Percentiles rank a stretch among this genome's conserved stretches.
These are phyloP conservation scores for Silene latifolia DNA, from an alignment of 148 eudicot species.

Conservation along the genomic window DNA sequence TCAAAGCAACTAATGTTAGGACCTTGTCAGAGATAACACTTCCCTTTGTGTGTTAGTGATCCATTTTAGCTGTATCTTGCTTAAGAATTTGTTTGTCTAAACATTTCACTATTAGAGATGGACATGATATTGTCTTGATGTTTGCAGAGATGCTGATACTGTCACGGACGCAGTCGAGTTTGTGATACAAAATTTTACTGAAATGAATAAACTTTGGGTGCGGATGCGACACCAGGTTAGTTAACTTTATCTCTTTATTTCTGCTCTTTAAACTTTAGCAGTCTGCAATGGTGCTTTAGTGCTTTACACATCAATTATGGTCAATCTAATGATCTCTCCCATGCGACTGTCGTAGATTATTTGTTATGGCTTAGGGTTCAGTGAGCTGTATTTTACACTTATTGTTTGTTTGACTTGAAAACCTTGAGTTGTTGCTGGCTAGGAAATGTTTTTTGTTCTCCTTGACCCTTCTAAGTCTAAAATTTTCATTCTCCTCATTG, in stretches of 20 bases:
- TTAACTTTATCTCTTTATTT: slow-evolving; percentile 21
- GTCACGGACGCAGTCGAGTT: slow-evolving; percentile 91
- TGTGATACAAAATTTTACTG: slow-evolving; percentile 95
- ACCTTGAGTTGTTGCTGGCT: neutral
- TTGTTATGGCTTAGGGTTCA: neutral
- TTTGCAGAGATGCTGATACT: slow-evolving; percentile 81
- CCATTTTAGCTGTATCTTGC: neutral
- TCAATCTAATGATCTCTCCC: neutral
- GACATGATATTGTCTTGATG: slow-evolving; percentile 27
- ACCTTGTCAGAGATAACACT: neutral
- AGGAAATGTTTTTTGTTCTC: neutral
- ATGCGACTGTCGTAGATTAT: neutral
- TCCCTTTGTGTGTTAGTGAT: neutral
- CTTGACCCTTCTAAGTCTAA: neutral
- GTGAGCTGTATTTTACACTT: neutral
- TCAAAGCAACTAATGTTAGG: neutral
- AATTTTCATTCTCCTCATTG: neutral
- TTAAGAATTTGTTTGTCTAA: neutral
- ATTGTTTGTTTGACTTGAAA: neutral
- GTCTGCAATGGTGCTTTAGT: slow-evolving; percentile 5
- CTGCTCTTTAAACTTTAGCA: slow-evolving; percentile 8
- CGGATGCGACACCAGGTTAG: slow-evolving; percentile 98
- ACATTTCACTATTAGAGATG: slow-evolving; percentile 5
- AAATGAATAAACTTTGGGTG: slow-evolving; percentile 99
- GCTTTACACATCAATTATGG: neutral